Evolutionary conservation across 352 stramenopile genomes (phyloP).

Genomic region (Pythium graminicola): DNA sequence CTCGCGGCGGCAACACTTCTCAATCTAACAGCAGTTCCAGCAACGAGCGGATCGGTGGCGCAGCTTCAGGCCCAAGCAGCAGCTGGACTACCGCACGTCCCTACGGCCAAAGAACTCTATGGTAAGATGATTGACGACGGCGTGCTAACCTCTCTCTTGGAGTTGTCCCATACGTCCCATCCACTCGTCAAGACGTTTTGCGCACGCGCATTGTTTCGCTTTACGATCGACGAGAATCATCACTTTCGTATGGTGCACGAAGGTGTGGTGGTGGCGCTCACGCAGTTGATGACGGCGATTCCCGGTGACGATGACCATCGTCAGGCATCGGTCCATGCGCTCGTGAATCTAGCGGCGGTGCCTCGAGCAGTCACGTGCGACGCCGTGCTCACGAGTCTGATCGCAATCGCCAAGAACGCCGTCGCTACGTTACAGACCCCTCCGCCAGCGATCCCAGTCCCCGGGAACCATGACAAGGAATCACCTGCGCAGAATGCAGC

Average conservation of each 20-base stretch:
- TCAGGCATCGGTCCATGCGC: slow-evolving; percentile 52
- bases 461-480: background rate
- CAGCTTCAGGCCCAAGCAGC: background rate
- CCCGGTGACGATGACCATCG: slow-evolving; percentile 45
- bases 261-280: slow-evolving; percentile 51
- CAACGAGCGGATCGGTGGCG: background rate
- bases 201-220: slow-evolving; percentile 60
- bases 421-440: slow-evolving; percentile 19
- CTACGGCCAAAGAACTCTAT: slow-evolving; percentile 43
- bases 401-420: slow-evolving; percentile 32
- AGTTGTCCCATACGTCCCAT: slow-evolving; percentile 61
- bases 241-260: slow-evolving; percentile 80
- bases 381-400: slow-evolving; percentile 47
- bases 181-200: slow-evolving; percentile 59
- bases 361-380: slow-evolving; percentile 72
- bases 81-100: slow-evolving; percentile 8
- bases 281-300: slow-evolving; percentile 53
- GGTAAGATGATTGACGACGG: slow-evolving; percentile 70
- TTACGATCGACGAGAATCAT: slow-evolving; percentile 63
- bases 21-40: slow-evolving; percentile 49
- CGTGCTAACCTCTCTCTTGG: slow-evolving; percentile 44
- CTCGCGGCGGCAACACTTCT: slow-evolving; percentile 66
- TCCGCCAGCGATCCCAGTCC: slow-evolving; percentile 11
- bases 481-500: background rate
- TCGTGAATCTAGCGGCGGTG: slow-evolving; percentile 64